Percentiles rank a stretch among this genome's conserved stretches.
Conservation (phyloP, 495 filamentous ascomycete genomes). For the Trichoderma orchidacearum region DNA sequence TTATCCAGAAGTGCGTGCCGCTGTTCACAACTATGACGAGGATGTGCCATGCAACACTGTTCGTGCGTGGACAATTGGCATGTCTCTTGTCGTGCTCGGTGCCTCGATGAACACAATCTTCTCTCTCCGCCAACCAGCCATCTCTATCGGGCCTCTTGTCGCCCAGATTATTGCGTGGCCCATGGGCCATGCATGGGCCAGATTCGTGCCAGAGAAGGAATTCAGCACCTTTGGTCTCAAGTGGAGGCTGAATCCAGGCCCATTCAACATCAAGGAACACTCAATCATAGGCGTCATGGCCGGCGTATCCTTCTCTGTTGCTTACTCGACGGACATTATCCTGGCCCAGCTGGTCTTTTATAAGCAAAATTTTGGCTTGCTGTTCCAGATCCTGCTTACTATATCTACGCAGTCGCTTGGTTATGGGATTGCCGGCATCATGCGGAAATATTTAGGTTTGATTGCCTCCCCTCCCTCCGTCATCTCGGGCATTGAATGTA, state of each 20-base stretch:
- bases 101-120: slow-evolving; percentile 60
- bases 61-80: slow-evolving; percentile 59
- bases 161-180: slow-evolving; percentile 62
- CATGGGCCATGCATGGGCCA: slow-evolving; percentile 42
- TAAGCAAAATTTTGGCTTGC: slow-evolving; percentile 49
- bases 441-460: slow-evolving; percentile 31
- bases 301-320: slow-evolving; percentile 43
- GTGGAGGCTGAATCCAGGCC: slow-evolving; percentile 52
- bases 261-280: slow-evolving; percentile 75
- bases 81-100: slow-evolving; percentile 50
- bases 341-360: slow-evolving; percentile 54
- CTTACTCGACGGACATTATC: slow-evolving; percentile 57
- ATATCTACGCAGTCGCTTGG: slow-evolving; percentile 63
- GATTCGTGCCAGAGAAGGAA: slow-evolving; percentile 32
- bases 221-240: slow-evolving; percentile 40
- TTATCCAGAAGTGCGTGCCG: slow-evolving; percentile 54
- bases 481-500: neutral
- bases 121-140: slow-evolving; percentile 50
- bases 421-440: slow-evolving; percentile 60
- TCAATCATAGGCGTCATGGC: slow-evolving; percentile 67
- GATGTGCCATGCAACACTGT: slow-evolving; percentile 56
- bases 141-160: slow-evolving; percentile 52
- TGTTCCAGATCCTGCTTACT: slow-evolving; percentile 54
- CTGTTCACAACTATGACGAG: slow-evolving; percentile 51
- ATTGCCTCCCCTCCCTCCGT: neutral